Base-by-base conservation (phyloP, 1,284 basidiomycete genomes). In the Apiotrichum gracile region DNA sequence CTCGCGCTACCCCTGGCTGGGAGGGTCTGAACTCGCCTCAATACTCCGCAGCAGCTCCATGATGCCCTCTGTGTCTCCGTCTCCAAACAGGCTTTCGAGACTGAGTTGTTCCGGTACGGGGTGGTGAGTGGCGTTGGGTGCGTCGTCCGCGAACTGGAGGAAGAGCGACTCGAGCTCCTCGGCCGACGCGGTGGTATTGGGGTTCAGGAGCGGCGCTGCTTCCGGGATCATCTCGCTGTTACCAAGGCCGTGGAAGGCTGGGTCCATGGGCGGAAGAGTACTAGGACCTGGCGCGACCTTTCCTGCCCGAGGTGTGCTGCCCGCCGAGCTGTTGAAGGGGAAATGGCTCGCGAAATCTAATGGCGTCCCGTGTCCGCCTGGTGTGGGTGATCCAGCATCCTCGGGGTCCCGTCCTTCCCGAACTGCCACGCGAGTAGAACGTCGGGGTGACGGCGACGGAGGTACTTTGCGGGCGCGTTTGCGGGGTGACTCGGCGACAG, bases 361-460 rank as follows among this genome's bases (percentile, higher is more conserved):
- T 1, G 49, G 31, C 6, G 35, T 35, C 1, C 29, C 45, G 34
- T 39, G 29, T 7, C 39, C 47, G 17, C 54, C 51, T 1, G 58
- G 58, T 4, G 55, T 60, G 13, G 57, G 63, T 47, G 40, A 53
- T 1, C n/a, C 29, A 1, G 26, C 47, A 5, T 34, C 17, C 13
- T 31, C n/a, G 24, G 35, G 27, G 21, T 48, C 47, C 24, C 12
- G 33, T 34, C n/a, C n/a, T n/a, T 35, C 41, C 41, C 55, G 37
- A 37, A 61, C 47, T 17, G 47, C 54, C 9, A 59, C 49, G n/a
- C 67, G 48, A 13, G 67, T 67, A 7, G 64, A 57, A 54, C 61
- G 60, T 7, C 68, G 57, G 6, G 67, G 46, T 6, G 46, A 47
- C 17, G 46, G 46, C 55, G 65, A 65, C 9, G 52, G 57, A 1